These are phyloP conservation scores for Gnomoniopsis sp. DNA, from an alignment of 2,329 filamentous ascomycete genomes.

Conservation along the genomic window DNA sequence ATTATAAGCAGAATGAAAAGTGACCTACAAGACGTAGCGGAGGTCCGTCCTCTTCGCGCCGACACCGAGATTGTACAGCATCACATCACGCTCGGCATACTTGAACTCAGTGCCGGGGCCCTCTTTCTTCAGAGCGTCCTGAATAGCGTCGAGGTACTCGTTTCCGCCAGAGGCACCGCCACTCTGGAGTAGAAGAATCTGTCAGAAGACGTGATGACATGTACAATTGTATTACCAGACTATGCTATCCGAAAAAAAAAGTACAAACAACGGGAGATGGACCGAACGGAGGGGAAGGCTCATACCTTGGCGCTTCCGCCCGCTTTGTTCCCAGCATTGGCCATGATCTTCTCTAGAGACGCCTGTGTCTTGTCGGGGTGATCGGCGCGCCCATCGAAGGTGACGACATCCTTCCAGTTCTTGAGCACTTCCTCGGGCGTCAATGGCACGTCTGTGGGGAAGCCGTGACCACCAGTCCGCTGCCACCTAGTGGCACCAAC, in stretches of 20 bases:
- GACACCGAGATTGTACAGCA: slow-evolving; percentile 93
- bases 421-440: slow-evolving; percentile 80
- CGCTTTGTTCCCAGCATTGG: slow-evolving; percentile 78
- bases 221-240: slow-evolving; percentile 21
- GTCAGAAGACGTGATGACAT: slow-evolving; percentile 6
- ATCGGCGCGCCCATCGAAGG: slow-evolving; percentile 86
- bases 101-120: slow-evolving; percentile 70
- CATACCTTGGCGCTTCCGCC: slow-evolving; percentile 57
- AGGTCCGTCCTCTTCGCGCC: slow-evolving; percentile 90
- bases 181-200: slow-evolving; percentile 22
- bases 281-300: slow-evolving; percentile 27
- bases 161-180: slow-evolving; percentile 41
- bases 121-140: slow-evolving; percentile 69
- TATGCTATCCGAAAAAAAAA: slow-evolving; percentile 15
- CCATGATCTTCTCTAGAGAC: slow-evolving; percentile 71
- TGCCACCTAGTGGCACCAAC: slow-evolving; percentile 91
- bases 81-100: slow-evolving; percentile 82
- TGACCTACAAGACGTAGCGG: slow-evolving; percentile 68
- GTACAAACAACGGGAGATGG: slow-evolving; percentile 17
- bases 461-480: slow-evolving; percentile 81
- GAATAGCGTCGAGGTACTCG: slow-evolving; percentile 71
- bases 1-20: neutral
- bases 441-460: slow-evolving; percentile 80
- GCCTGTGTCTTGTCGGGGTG: slow-evolving; percentile 77
- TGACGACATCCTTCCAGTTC: slow-evolving; percentile 73